These are phyloP conservation scores for Gryganskiella cystojenkinii DNA, from an alignment of 192 early-diverging fungal species.

Conservation along the genomic window DNA sequence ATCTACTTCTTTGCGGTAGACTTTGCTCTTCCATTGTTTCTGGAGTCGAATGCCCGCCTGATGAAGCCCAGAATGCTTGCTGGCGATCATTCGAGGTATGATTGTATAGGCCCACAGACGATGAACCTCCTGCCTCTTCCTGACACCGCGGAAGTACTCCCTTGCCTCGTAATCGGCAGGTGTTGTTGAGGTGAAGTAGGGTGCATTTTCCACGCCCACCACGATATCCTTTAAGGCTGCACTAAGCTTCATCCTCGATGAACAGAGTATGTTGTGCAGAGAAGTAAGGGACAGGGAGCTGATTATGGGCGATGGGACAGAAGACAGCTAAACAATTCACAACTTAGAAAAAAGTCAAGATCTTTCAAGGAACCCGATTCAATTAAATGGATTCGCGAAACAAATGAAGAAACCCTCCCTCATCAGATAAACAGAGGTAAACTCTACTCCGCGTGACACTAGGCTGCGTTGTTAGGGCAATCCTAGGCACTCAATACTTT, in stretches of 20 bases:
- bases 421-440: conserved; percentile 1
- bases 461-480: conserved; percentile 7
- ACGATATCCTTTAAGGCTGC: conserved; percentile 1
- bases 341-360: no score
- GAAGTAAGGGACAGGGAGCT: no score
- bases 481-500: conserved; percentile 9
- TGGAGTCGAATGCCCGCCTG: not conserved
- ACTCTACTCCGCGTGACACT: conserved; percentile 9
- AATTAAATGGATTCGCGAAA: no score
- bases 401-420: no score
- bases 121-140: not conserved
- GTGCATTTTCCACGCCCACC: conserved; percentile 10
- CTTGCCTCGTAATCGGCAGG: conserved; percentile 1
- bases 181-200: conserved; percentile 2
- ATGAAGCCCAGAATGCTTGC: conserved; percentile 6
- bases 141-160: conserved; percentile 2
- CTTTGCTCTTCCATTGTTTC: conserved; percentile 9
- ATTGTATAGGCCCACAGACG: not conserved
- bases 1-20: conserved; percentile 2
- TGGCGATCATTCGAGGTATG: conserved; percentile 12
- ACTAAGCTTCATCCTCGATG: conserved; percentile 11
- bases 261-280: no score
- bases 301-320: no score
- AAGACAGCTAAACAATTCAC: no score
- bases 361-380: no score